A percentile compares a stretch with the other conserved stretches of the same genome.
phyloP scores from a whole-genome alignment of 257 asterid species.

The Knoxia roxburghii region DNA sequence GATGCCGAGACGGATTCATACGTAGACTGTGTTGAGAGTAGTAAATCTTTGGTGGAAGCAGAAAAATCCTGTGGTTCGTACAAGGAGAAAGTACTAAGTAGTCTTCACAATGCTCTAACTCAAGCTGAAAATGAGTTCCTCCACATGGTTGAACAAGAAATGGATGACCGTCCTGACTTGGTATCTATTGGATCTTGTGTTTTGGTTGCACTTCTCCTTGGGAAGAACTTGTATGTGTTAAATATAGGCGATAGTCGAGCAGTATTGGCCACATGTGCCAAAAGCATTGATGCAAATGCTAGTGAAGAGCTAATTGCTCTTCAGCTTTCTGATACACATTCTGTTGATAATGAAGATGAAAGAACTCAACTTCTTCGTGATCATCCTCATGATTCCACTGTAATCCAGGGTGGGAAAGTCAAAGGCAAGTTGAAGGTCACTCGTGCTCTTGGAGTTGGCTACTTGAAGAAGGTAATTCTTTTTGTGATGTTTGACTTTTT shows the following conservation, averaged over 20 bases:
- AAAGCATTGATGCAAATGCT: conserved; percentile 18
- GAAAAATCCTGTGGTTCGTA: conserved; percentile 19
- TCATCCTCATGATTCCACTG: conserved; percentile 71
- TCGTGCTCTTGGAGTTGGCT: conserved; percentile 96
- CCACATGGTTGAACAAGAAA: conserved; percentile 92
- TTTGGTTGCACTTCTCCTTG: conserved; percentile 57
- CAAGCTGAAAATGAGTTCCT: conserved; percentile 85
- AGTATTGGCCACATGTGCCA: conserved; percentile 61
- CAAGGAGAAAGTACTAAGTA: conserved; percentile 51
- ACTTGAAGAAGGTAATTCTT: conserved; percentile 75
- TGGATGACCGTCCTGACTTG: conserved; percentile 94
- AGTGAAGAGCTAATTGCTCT: conserved; percentile 38
- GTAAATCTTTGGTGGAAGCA: conserved; percentile 4
- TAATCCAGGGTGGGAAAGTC: conserved; percentile 58
- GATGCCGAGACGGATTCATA: conserved; percentile 6
- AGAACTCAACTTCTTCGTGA: conserved; percentile 52
- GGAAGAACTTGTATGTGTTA: conserved; percentile 70
- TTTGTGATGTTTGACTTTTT: not conserved
- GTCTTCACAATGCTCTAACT: conserved; percentile 63
- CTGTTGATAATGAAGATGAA: conserved; percentile 78
- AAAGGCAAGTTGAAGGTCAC: conserved; percentile 93
- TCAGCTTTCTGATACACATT: conserved; percentile 79
- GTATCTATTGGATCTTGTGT: conserved; percentile 92
- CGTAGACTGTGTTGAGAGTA: conserved; percentile 2
- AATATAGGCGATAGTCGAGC: conserved; percentile 95